A percentile compares a stretch with the other conserved stretches of the same genome.
phyloP scores from a whole-genome alignment of 1,284 basidiomycete species.

The Ceratobasidium sp. region DNA sequence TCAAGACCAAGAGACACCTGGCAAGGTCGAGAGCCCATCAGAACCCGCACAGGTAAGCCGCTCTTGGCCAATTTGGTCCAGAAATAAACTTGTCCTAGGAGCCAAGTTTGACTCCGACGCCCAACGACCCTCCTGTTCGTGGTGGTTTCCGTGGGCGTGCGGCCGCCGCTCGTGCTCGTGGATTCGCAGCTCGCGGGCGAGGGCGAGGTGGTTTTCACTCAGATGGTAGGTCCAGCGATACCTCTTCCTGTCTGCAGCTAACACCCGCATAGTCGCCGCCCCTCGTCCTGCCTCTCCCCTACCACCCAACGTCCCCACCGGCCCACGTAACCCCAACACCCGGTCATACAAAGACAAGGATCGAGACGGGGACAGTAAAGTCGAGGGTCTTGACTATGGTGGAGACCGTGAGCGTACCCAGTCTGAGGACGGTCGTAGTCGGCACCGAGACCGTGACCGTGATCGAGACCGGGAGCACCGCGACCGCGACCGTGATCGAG shows the following conservation, averaged over 20 bases:
- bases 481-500: constrained; percentile 38
- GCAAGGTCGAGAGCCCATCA: constrained; percentile 18
- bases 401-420: constrained; percentile 56
- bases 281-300: constrained; percentile 78
- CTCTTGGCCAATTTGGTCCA: constrained; percentile 37
- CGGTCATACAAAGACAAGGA: constrained; percentile 82
- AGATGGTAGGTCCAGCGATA: constrained; percentile 44
- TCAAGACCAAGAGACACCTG: constrained; percentile 28
- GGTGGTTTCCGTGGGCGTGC: constrained; percentile 35
- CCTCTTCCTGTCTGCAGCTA: background rate
- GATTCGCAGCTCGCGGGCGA: constrained; percentile 50
- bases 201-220: constrained; percentile 49
- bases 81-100: too few relatives aligned
- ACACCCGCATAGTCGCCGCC: constrained; percentile 53
- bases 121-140: constrained; percentile 32
- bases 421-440: constrained; percentile 56
- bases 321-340: constrained; percentile 67
- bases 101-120: constrained; percentile 2
- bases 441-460: constrained; percentile 46
- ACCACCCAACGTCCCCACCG: constrained; percentile 82
- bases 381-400: constrained; percentile 85
- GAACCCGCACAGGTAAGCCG: constrained; percentile 3
- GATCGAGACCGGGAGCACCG: constrained; percentile 41
- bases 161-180: constrained; percentile 39
- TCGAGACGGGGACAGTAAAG: constrained; percentile 77